phyloP scores from a whole-genome alignment of 2,329 filamentous ascomycete species.

The Talaromyces verruculosus region DNA sequence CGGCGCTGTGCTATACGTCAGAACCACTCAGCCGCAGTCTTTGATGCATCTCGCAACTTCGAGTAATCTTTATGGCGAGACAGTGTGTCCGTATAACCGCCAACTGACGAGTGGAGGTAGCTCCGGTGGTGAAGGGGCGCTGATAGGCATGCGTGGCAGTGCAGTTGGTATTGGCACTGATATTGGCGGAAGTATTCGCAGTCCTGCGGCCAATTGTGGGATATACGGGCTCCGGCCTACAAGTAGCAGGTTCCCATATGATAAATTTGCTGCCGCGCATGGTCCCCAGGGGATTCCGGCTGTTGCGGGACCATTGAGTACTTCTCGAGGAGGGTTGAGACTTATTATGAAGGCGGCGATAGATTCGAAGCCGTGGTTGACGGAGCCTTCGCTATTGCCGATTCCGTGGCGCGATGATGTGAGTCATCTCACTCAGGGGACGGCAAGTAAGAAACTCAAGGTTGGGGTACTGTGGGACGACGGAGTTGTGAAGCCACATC shows the following conservation, averaged over 20 bases:
- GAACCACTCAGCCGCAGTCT: constrained; percentile 60
- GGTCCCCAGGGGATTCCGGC: constrained; percentile 24
- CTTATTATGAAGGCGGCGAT: constrained; percentile 35
- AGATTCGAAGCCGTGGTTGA: constrained; percentile 30
- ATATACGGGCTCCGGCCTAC: constrained; percentile 39
- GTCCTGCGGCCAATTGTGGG: constrained; percentile 38
- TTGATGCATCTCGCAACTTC: constrained; percentile 56
- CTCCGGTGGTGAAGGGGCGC: constrained; percentile 38
- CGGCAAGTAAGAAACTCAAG: constrained; percentile 48
- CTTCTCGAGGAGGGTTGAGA: constrained; percentile 29
- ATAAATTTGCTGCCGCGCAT: background rate
- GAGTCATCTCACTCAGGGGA: background rate
- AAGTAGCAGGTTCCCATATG: constrained; percentile 4
- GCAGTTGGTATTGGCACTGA: constrained; percentile 36
- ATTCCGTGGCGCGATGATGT: constrained; percentile 35
- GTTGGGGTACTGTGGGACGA: constrained; percentile 19
- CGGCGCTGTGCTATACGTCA: constrained; percentile 57
- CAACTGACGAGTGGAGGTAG: constrained; percentile 32
- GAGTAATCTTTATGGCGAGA: constrained; percentile 34
- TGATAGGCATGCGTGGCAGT: constrained; percentile 37
- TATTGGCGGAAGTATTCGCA: constrained; percentile 37
- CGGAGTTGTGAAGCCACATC: constrained; percentile 59
- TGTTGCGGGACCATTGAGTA: constrained; percentile 31
- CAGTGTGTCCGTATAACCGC: constrained; percentile 31
- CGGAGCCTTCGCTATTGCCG: constrained; percentile 39